Base-by-base conservation (phyloP, 768 basidiomycete species). In the Phaeotremella fagi region DNA sequence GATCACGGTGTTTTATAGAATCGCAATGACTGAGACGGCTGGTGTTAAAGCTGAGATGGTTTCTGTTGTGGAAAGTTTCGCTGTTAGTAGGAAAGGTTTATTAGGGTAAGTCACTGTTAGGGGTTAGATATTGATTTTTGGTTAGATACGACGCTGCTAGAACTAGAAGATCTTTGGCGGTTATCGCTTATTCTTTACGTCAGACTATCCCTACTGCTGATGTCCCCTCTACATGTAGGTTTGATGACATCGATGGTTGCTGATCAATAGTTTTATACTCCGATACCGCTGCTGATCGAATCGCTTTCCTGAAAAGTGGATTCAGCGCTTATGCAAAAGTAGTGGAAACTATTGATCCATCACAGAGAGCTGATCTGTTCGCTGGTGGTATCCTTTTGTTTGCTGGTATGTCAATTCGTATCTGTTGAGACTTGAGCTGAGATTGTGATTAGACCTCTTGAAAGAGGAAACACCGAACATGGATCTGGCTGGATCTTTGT, bases 11-110 rank as follows among this genome's bases (percentile, higher is more conserved):
- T 89, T 85, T 69, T 90, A 94, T 68, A 82, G 94, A 4, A 83
- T 97, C 75, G 88, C 86, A 0, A 83, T 97, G 80, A 87, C 87
- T 0, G 91, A 94, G 67, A 77, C 84, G 0, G 83, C 88, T 0
- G 76, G 64, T 0, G 80, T 89, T 26, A 86, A 90, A 63, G 76
- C 81, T 0, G 81, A 85, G 50, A 79, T 97, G 20, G 77, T 88
- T 2, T 85, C 86, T 57, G 81, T 86, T 33, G 72, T 90, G 27
- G 75, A 81, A 1, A 75, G 77, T 3, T 82, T 90, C 52, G 83
- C 84, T 7, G 42, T 48, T 18, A 60, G 54, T 18, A 64, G 72
- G 15, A 48, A 59, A 20, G 54, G 55, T 6, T 45, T 47, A 1
- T 35, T 53, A 31, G 50, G 48, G 53, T 54, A 29, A 31, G 53